These are phyloP conservation scores for Backusella macrospora DNA, from an alignment of 192 early-diverging fungal genomes.

Conservation along the genomic window DNA sequence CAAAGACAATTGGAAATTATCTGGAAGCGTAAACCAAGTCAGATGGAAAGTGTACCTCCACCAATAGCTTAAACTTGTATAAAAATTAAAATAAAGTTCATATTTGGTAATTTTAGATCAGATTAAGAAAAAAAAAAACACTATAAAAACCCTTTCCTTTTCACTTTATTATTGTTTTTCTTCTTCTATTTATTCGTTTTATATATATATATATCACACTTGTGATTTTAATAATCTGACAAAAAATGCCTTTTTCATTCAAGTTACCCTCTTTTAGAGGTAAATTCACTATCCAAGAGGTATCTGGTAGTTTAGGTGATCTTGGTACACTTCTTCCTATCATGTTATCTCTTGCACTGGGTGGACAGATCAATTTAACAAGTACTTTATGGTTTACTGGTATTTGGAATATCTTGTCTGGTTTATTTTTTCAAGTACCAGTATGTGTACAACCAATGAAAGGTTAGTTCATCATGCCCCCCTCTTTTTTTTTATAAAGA, in stretches of 20 bases:
- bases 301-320: slow-evolving; percentile 41
- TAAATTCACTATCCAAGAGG: slow-evolving; percentile 29
- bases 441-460: slow-evolving; percentile 96
- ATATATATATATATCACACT: neutral
- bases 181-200: neutral
- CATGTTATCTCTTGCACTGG: slow-evolving; percentile 75
- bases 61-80: neutral
- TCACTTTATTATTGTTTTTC: neutral
- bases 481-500: neutral
- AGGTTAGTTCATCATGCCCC: slow-evolving; percentile 40
- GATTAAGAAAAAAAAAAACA: neutral
- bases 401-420: slow-evolving; percentile 84
- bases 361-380: slow-evolving; percentile 74
- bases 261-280: slow-evolving; percentile 2
- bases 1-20: slow-evolving; percentile 43
- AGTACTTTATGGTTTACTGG: slow-evolving; percentile 86
- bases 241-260: neutral
- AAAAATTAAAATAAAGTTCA: neutral
- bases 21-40: slow-evolving; percentile 45
- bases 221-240: neutral
- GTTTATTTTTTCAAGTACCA: slow-evolving; percentile 76
- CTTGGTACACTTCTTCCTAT: slow-evolving; percentile 67
- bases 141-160: neutral
- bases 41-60: slow-evolving; percentile 13
- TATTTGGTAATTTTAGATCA: neutral